Conservation (phyloP, 306 rosid species). For the Arachis stenosperma region DNA sequence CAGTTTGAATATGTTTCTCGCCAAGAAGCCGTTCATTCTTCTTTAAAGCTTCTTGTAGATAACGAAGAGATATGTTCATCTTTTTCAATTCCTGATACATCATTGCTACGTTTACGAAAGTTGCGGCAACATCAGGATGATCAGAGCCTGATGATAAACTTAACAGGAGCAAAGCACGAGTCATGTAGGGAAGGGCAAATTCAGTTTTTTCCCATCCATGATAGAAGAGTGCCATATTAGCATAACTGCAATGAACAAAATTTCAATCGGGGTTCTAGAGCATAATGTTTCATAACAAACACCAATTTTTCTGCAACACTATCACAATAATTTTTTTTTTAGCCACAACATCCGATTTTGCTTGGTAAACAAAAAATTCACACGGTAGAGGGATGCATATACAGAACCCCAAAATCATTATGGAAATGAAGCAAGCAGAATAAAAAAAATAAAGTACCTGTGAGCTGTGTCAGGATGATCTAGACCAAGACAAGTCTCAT, state of each 20-base stretch:
- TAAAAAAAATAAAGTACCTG: slow-evolving; percentile 52
- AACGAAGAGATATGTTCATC: slow-evolving; percentile 86
- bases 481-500: slow-evolving; percentile 85
- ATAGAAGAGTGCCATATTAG: slow-evolving; percentile 88
- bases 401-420: slow-evolving; percentile 18
- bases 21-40: slow-evolving; percentile 90
- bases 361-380: neutral
- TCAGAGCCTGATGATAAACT: slow-evolving; percentile 87
- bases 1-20: slow-evolving; percentile 87
- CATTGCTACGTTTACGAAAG: slow-evolving; percentile 84
- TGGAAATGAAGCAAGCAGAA: slow-evolving; percentile 19
- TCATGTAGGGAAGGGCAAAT: slow-evolving; percentile 78
- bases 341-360: neutral
- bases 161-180: slow-evolving; percentile 75
- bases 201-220: slow-evolving; percentile 84
- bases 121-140: slow-evolving; percentile 92
- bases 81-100: slow-evolving; percentile 88
- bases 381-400: slow-evolving; percentile 3
- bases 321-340: neutral
- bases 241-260: slow-evolving; percentile 63
- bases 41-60: slow-evolving; percentile 89
- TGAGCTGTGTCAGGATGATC: slow-evolving; percentile 96
- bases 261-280: slow-evolving; percentile 23
- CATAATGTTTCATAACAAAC: neutral
- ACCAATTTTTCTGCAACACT: slow-evolving; percentile 12